These are phyloP conservation scores for Blastobotrys peoriensis DNA, from an alignment of 805 yeast genomes.

Conservation along the genomic window DNA sequence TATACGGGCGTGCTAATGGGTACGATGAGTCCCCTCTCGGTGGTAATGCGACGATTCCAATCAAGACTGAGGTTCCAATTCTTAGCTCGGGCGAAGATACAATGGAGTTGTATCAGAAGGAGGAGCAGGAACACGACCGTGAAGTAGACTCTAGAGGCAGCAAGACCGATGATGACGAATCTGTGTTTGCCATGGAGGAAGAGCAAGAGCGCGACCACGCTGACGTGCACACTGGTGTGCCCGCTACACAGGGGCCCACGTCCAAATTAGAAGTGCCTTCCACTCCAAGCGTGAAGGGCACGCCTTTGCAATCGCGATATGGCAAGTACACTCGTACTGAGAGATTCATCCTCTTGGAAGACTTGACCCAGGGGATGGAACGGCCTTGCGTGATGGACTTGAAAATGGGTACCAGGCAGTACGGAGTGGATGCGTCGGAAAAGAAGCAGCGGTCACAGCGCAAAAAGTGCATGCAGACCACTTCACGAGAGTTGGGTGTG, in stretches of 20 bases:
- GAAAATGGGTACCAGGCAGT: slow-evolving; percentile 98
- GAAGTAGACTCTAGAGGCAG: slow-evolving; percentile 2
- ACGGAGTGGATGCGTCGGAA: slow-evolving; percentile 83
- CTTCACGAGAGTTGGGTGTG: slow-evolving; percentile 78
- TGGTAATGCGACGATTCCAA: background rate
- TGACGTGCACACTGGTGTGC: background rate
- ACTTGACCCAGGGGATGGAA: slow-evolving; percentile 73
- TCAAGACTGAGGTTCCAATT: background rate
- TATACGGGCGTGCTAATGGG: background rate
- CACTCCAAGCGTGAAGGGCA: background rate
- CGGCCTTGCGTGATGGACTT: slow-evolving; percentile 90
- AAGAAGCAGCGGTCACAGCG: slow-evolving; percentile 75
- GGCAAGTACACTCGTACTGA: slow-evolving; percentile 46
- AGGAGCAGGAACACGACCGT: slow-evolving; percentile 7
- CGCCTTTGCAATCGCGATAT: background rate
- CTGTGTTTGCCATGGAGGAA: slow-evolving; percentile 19
- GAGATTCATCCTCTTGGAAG: slow-evolving; percentile 82
- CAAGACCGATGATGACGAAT: slow-evolving; percentile 11
- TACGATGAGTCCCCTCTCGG: background rate
- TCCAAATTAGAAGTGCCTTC: background rate
- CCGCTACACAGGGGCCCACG: background rate
- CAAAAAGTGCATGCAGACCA: slow-evolving; percentile 72
- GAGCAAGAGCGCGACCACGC: slow-evolving; percentile 4
- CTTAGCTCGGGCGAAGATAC: background rate
- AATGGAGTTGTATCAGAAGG: background rate